A percentile compares a stretch with the other conserved stretches of the same genome.
Evolutionary conservation across 495 filamentous ascomycete genomes (phyloP).

Genomic region (Aspergillus haitiensis): DNA sequence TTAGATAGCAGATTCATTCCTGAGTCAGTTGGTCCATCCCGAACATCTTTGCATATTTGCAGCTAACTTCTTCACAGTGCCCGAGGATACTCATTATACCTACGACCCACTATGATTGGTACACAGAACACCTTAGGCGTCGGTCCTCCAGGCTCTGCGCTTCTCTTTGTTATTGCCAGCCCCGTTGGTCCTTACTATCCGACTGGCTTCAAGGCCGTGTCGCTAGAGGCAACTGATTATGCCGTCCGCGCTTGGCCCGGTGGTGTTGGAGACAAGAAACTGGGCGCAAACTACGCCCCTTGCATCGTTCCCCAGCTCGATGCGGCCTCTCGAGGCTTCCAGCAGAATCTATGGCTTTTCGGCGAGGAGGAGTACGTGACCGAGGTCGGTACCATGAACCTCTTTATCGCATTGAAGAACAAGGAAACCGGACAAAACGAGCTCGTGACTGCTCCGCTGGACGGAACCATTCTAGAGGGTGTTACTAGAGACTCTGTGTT

Average conservation of each 20-base stretch:
- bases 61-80: slow-evolving; percentile 36
- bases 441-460: slow-evolving; percentile 86
- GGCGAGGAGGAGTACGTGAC: slow-evolving; percentile 91
- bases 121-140: slow-evolving; percentile 93
- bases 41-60: neutral
- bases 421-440: slow-evolving; percentile 85
- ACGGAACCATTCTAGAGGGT: slow-evolving; percentile 96
- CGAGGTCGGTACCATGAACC: slow-evolving; percentile 98
- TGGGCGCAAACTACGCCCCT: slow-evolving; percentile 96
- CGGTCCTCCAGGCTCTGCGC: slow-evolving; percentile 82
- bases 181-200: slow-evolving; percentile 98
- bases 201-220: slow-evolving; percentile 94
- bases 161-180: slow-evolving; percentile 92
- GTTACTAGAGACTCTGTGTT: slow-evolving; percentile 90
- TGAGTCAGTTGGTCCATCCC: slow-evolving; percentile 40
- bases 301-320: slow-evolving; percentile 91
- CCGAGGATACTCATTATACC: slow-evolving; percentile 88
- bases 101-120: slow-evolving; percentile 95
- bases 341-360: slow-evolving; percentile 98
- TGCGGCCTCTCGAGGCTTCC: slow-evolving; percentile 85
- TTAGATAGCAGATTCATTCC: slow-evolving; percentile 90
- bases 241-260: slow-evolving; percentile 97
- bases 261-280: slow-evolving; percentile 94
- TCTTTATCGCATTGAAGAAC: slow-evolving; percentile 80
- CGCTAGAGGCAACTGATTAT: slow-evolving; percentile 88